phyloP scores from a whole-genome alignment of 1,284 basidiomycete genomes.

The Flammula alnicola region DNA sequence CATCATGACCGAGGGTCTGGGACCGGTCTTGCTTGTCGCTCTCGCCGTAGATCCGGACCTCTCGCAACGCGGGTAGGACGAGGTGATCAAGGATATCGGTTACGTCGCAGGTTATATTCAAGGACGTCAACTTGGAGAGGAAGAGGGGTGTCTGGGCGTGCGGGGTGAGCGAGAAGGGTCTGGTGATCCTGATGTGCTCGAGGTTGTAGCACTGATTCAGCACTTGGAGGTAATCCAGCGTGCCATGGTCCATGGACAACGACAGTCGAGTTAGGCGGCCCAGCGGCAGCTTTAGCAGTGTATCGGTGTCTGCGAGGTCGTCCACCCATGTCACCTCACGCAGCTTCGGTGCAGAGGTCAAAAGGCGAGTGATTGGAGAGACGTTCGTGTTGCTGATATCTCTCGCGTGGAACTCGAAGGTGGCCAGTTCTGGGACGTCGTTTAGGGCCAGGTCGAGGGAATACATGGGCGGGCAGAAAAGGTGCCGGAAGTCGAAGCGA shows the following conservation, averaged over 20 bases:
- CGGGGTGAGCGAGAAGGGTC: conserved; percentile 27
- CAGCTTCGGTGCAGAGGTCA: conserved; percentile 29
- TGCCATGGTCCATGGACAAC: conserved; percentile 34
- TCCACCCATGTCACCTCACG: conserved; percentile 36
- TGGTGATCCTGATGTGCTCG: conserved; percentile 34
- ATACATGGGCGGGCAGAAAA: conserved; percentile 32
- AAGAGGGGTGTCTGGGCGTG: conserved; percentile 22
- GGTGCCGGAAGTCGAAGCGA: conserved; percentile 33
- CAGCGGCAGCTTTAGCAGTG: conserved; percentile 32
- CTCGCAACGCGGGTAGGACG: conserved; percentile 31
- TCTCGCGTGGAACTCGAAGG: conserved; percentile 35
- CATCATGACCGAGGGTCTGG: conserved; percentile 15
- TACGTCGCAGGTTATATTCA: conserved; percentile 35
- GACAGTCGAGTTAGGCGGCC: conserved; percentile 31
- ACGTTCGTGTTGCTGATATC: conserved; percentile 33
- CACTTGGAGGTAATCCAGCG: conserved; percentile 33
- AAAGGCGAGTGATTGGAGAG: conserved; percentile 29
- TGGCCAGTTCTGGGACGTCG: conserved; percentile 27
- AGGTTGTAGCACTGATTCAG: conserved; percentile 34
- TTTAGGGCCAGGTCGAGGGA: conserved; percentile 26
- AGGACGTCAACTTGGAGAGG: conserved; percentile 32
- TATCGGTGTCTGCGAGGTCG: conserved; percentile 35
- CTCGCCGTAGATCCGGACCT: conserved; percentile 33
- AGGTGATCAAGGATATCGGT: conserved; percentile 33
- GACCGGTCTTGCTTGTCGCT: conserved; percentile 16